Conservation (phyloP, 2,329 filamentous ascomycete species). For the Colletotrichum sp. region DNA sequence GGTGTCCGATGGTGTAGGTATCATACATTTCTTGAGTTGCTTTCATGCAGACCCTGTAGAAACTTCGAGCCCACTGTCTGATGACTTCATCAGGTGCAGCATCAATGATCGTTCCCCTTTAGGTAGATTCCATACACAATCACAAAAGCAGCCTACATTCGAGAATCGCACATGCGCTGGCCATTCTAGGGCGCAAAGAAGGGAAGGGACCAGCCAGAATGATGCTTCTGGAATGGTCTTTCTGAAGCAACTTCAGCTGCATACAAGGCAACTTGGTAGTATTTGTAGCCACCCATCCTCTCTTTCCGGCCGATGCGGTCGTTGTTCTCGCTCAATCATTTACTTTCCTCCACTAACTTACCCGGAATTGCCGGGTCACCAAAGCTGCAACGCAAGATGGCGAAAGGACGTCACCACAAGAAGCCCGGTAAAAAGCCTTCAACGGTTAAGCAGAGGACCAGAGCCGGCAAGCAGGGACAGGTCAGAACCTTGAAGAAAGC, state of each 20-base stretch:
- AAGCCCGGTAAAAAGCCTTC: not conserved
- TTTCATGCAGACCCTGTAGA: not conserved
- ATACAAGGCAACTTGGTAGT: not conserved
- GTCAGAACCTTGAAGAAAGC: not conserved
- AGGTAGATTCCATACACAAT: too few species aligned
- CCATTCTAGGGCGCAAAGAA: not conserved
- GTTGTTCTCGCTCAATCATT: not conserved
- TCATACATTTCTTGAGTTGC: not conserved
- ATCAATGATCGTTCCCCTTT: too few species aligned
- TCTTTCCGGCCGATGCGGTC: not conserved
- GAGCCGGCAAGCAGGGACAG: not conserved
- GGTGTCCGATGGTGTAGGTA: not conserved
- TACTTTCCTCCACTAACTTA: rapidly evolving
- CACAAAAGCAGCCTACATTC: too few species aligned
- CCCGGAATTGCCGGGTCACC: not conserved
- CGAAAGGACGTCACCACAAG: not conserved
- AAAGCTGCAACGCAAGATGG: not conserved
- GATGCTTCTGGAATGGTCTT: not conserved
- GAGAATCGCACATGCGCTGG: too few species aligned
- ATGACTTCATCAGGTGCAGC: too few species aligned
- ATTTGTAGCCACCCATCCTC: not conserved
- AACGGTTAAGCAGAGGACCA: not conserved
- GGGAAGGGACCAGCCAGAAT: not conserved
- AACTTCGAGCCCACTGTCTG: not conserved
- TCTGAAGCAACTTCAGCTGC: not conserved